Percentiles rank a stretch among this genome's conserved stretches.
Conservation (phyloP, 176 grass and related monocot species). For the Cenchrus americanus region DNA sequence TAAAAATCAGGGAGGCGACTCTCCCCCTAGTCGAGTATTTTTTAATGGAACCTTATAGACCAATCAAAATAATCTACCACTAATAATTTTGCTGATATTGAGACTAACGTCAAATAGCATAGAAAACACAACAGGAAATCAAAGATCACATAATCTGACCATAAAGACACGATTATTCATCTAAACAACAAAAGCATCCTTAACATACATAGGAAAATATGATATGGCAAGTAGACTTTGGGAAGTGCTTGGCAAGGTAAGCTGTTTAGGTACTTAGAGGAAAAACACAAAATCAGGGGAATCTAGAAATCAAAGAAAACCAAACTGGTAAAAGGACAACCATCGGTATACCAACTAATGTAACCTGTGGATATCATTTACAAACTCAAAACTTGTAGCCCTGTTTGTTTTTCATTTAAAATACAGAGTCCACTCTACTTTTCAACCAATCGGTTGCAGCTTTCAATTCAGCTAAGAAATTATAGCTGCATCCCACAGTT, state of each 20-base stretch:
- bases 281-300: not conserved
- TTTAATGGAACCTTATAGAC: not conserved
- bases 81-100: not conserved
- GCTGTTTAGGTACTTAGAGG: not conserved
- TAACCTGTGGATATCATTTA: not conserved
- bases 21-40: too few relatives aligned
- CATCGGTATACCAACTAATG: not conserved
- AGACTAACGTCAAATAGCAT: not conserved
- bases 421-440: not conserved
- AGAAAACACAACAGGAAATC: not conserved
- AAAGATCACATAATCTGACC: not conserved
- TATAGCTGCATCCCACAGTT: not conserved
- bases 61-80: not conserved
- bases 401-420: conserved; percentile 11
- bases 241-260: not conserved
- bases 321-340: not conserved
- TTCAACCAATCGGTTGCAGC: not conserved
- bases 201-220: not conserved
- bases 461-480: not conserved
- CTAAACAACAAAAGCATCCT: not conserved
- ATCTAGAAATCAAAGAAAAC: not conserved
- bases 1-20: too few relatives aligned
- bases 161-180: not conserved
- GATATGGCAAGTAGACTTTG: not conserved
- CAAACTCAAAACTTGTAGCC: not conserved